These are phyloP conservation scores for Bryum argenteum DNA, from an alignment of 225 moss, liverwort and hornwort genomes.

Conservation along the genomic window DNA sequence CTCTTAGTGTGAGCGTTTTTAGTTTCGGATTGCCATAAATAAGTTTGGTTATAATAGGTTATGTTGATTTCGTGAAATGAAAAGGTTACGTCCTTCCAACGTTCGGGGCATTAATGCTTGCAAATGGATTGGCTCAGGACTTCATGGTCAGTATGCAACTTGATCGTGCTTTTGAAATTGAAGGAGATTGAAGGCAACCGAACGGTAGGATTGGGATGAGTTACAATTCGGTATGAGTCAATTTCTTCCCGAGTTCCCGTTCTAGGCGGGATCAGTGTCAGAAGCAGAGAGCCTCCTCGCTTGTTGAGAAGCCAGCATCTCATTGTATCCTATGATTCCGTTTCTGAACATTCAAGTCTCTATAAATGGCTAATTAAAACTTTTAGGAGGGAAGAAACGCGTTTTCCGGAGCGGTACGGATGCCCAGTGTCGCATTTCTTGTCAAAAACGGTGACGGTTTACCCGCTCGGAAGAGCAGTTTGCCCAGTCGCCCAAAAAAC, in stretches of 20 bases:
- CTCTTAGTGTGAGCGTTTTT: neutral
- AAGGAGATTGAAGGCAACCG: too few species aligned
- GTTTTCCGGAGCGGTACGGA: neutral
- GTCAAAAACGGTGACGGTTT: slow-evolving; percentile 11
- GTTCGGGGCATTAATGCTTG: neutral
- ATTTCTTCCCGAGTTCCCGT: neutral
- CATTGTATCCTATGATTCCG: slow-evolving; percentile 14
- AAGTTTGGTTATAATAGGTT: neutral
- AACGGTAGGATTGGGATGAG: too few species aligned
- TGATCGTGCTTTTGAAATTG: neutral
- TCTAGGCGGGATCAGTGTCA: neutral
- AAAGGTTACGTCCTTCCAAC: neutral
- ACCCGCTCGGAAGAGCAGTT: neutral
- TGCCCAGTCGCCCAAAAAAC: slow-evolving; percentile 9
- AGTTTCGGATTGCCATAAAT: slow-evolving; percentile 2
- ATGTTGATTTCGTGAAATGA: neutral
- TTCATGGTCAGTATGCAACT: neutral
- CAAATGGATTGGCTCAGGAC: neutral
- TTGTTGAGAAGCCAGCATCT: slow-evolving; percentile 15
- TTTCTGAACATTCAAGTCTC: neutral
- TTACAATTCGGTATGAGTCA: neutral
- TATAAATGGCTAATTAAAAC: neutral
- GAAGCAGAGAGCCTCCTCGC: neutral
- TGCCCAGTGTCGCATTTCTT: neutral
- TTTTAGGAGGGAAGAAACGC: slow-evolving; percentile 25